A percentile compares a stretch with the other conserved stretches of the same genome.
phyloP scores from a whole-genome alignment of 2,329 filamentous ascomycete genomes.

The Chrysosporium keratinophilum region DNA sequence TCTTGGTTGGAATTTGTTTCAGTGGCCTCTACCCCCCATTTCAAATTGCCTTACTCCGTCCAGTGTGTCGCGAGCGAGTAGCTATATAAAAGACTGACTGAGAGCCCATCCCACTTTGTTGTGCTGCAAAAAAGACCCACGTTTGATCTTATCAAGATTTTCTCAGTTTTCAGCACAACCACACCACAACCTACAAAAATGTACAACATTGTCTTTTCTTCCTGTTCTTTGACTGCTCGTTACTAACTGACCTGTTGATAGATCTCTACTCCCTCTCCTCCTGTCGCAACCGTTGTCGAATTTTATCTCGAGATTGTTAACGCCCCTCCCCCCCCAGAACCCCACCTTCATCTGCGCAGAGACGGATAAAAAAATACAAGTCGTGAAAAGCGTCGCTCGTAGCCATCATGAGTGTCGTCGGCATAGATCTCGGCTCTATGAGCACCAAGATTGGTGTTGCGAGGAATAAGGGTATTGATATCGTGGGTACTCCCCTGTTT shows the following conservation, averaged over 20 bases:
- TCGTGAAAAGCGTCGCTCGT: background rate
- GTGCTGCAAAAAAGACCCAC: background rate
- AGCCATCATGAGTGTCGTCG: slow-evolving; percentile 52
- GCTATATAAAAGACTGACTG: background rate
- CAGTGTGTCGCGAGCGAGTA: background rate
- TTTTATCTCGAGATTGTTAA: slow-evolving; percentile 1
- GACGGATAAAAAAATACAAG: background rate
- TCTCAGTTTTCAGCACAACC: background rate
- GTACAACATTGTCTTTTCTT: background rate
- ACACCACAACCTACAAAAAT: too few relatives aligned
- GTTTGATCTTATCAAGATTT: slow-evolving; percentile 1
- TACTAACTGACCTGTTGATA: background rate
- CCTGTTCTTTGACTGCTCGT: background rate
- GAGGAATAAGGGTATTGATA: slow-evolving; percentile 96
- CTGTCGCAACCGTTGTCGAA: background rate
- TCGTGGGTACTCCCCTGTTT: slow-evolving; percentile 55
- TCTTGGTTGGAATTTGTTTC: slow-evolving; percentile 13
- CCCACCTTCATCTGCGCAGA: slow-evolving; percentile 18
- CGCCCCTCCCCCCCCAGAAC: slow-evolving; percentile 17
- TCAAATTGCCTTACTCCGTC: background rate
- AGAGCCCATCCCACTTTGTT: background rate
- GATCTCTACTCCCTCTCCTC: slow-evolving; percentile 12
- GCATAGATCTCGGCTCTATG: slow-evolving; percentile 89
- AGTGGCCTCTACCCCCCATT: slow-evolving; percentile 3
- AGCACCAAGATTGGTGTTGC: slow-evolving; percentile 97